Base-by-base conservation (phyloP, 169 alveolate species). In the Plasmodium falciparum region DNA sequence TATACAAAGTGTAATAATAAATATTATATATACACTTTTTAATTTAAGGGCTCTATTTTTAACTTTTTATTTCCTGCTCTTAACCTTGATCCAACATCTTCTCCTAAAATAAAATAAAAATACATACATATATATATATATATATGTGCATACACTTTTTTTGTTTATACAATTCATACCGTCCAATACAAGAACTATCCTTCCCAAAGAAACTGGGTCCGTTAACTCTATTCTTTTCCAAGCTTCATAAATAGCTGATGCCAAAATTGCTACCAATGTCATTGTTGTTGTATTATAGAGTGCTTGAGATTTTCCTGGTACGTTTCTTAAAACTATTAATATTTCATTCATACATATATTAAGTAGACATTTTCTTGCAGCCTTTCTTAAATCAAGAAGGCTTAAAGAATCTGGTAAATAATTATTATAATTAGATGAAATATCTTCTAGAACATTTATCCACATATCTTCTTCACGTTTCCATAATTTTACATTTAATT, bases 401-500 rank as follows among this genome's bases (percentile, higher is more conserved):
- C 49, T 49, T 47, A 71, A 71, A 22, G 75, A 47, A 39, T 83
- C 90, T 5, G 76, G 76, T 22, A 90, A 43, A 66, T 62, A 54
- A 54, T 85, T 66, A 73, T 62, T 49, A 63, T 85, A 62, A 92
- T 50, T 88, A 54, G 95, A 72, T 56, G 97, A 95, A 61, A 94
- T 67, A 72, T 93, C 96, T 88, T 95, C 97, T 86, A 93, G 94
- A 72, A 94, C 89, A 58, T 91, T 91, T 62, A 94, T 91, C 98
- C 96, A 96, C 97, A 91, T 95, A 89, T 95, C 96, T 92, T 96
- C 98, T 91, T 96, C 98, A 61, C 98, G 88, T 47, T 93, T 94
- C 98, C 98, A 96, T 43, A 95, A 13, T 61, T 95, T 93, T 13
- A 95, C 97, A 58, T 96, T 97, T 50, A 96, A 76, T 61, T 96